Base-by-base conservation (phyloP, 1,139 yeast genomes). In the Protomyces inouyei region DNA sequence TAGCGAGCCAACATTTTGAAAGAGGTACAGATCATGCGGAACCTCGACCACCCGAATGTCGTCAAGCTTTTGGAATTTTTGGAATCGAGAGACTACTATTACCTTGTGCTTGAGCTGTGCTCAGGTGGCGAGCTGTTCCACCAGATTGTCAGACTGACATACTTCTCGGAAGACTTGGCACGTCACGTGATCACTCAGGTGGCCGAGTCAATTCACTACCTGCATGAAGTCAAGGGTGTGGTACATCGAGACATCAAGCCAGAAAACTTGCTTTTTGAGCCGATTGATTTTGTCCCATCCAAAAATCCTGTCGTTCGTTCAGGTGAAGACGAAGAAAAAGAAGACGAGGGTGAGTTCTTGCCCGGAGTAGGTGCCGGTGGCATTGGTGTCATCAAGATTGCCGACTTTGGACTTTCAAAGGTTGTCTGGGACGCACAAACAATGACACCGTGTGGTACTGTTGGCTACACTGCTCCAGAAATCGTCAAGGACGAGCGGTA, bases 241-340 rank as follows among this genome's bases (percentile, higher is more conserved):
- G 98, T 91, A 21, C 98, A 93, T 74, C 81, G 98, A 65, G 98
- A 93, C 75, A 87, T 93, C 70, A 93, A 93, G 74, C 98, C 98
- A 0, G 98, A 93, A 72, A 93, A 93, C 75, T 78, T 93, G 64
- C 79, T 93, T 60, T 93, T 88, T 75, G 83, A 85, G 68, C 97
- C 97, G 0, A 84, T 87, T 60, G 86, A 84, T 2, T 79, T 80
- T 67, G 73, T 80, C 16, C 86, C 90, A 1, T 80, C 83, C 2
- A 80, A 79, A 61, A 75, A 77, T 55, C 77, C 77, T 53, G 76
- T 76, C 37, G 77, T 85, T 54, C 80, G 97, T 48, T 80, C 82
- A 66, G 86, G 92, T 14, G 97, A 91, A 73, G 97, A 91, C 73
- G 83, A 81, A 16, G 60, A 77, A 18, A 93, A 93, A 73, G 76